These are phyloP conservation scores for Hapsidospora chrysogenum DNA, from an alignment of 495 filamentous ascomycete genomes.

Conservation along the genomic window DNA sequence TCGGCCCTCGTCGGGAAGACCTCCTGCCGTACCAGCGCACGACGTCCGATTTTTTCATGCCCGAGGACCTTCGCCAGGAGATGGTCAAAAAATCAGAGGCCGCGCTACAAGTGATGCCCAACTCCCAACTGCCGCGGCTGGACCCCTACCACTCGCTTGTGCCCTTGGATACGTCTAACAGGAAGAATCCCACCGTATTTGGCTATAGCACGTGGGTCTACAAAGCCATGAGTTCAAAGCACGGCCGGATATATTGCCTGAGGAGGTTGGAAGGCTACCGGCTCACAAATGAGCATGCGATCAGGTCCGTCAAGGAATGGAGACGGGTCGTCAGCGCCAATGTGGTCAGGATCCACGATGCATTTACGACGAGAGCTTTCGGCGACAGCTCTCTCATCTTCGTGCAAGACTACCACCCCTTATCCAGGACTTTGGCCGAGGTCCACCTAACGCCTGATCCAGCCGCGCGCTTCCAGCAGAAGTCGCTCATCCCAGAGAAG, in stretches of 20 bases:
- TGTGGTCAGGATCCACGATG: constrained; percentile 77
- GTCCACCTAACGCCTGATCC: constrained; percentile 40
- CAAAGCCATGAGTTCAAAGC: constrained; percentile 79
- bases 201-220: constrained; percentile 86
- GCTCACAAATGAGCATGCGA: constrained; percentile 75
- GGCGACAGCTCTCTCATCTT: constrained; percentile 90
- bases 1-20: constrained; percentile 66
- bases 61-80: constrained; percentile 69
- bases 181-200: constrained; percentile 56
- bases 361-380: constrained; percentile 84
- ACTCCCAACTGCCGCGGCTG: constrained; percentile 54
- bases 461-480: constrained; percentile 25
- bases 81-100: constrained; percentile 80
- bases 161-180: constrained; percentile 64
- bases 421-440: constrained; percentile 79
- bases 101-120: constrained; percentile 66
- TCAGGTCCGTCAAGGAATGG: constrained; percentile 69
- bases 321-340: constrained; percentile 67
- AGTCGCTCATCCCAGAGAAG: constrained; percentile 48
- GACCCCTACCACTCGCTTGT: constrained; percentile 85
- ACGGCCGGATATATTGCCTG: constrained; percentile 70
- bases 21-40: constrained; percentile 66
- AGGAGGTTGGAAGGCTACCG: constrained; percentile 67
- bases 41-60: constrained; percentile 79
- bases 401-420: constrained; percentile 82